Base-by-base conservation (phyloP, 768 basidiomycete species). In the Leccinum longicurvipes region DNA sequence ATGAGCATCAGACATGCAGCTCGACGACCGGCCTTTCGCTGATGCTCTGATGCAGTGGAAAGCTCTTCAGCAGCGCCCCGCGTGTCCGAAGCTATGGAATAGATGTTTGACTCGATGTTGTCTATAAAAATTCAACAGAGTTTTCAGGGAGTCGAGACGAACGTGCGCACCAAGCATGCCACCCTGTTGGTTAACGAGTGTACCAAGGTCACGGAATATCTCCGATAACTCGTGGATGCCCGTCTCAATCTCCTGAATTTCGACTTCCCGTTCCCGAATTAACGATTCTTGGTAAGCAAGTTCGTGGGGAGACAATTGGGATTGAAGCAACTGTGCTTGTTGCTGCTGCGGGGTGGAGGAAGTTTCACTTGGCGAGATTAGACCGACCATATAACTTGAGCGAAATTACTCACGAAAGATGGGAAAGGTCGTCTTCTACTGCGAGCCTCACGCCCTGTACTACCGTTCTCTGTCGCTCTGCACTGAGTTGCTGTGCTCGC, bases 141-240 rank as follows among this genome's bases (percentile, higher is more conserved):
- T 27, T 47, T 50, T 41, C 14, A 50, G 17, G 19, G 49, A 32
- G 11, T 23, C 6, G 17, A 29, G 19, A 47, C n/a, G 29, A 10
- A 23, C 6, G 12, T 21, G 75, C 87, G 50, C 60, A 96, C 96
- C 95, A 51, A 99, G 76, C 90, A 98, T 92, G 50, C 84, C 83
- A 12, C 95, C 95, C 70, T 99, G 97, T 68, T 98, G 92, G 56
- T 86, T 84, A 1, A 99, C 95, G 46, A 99, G 79, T 15, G 93
- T 95, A 44, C 95, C 96, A 46, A 99, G 76, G 73, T 98, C 95
- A 49, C 91, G 84, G 79, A 99, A 98, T 67, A 99, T 98, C 72
- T 98, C 93, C 25, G 91, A 83, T 46, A 99, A 74, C 71, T 99
- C 96, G 65, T 96, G 93, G 53, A 99, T 98, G 7, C 97, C 96